A percentile compares a stretch with the other conserved stretches of the same genome.
Evolutionary conservation across 2,329 filamentous ascomycete species (phyloP).

Genomic region (Penicillium occitanis): DNA sequence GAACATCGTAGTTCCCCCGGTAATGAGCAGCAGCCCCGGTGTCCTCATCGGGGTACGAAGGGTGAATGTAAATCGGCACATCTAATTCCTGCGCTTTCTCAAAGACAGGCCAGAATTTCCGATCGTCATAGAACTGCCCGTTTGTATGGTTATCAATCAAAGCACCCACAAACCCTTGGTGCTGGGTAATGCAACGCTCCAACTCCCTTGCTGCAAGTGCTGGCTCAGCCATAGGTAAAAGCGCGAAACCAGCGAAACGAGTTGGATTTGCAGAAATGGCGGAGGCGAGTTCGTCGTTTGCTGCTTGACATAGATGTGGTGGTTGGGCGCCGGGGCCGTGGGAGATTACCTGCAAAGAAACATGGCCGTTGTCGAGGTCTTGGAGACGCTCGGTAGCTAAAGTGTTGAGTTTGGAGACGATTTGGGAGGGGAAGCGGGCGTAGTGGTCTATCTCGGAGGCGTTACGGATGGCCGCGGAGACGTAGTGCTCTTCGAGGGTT

Average conservation of each 20-base stretch:
- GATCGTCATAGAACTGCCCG: conserved; percentile 47
- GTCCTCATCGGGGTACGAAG: conserved; percentile 43
- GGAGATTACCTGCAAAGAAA: conserved; percentile 23
- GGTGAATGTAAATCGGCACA: conserved; percentile 55
- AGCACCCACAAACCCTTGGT: conserved; percentile 50
- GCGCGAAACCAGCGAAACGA: conserved; percentile 46
- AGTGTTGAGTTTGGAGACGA: conserved; percentile 21
- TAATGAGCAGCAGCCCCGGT: conserved; percentile 37
- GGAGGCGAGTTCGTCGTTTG: conserved; percentile 36
- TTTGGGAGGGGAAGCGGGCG: conserved; percentile 21
- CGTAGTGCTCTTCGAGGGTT: conserved; percentile 27
- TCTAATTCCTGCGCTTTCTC: conserved; percentile 46
- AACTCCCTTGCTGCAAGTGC: conserved; percentile 38
- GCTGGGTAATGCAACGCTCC: conserved; percentile 41
- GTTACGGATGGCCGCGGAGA: conserved; percentile 21
- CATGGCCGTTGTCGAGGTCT: conserved; percentile 21
- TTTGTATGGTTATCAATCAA: conserved; percentile 46
- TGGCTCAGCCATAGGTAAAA: conserved; percentile 44
- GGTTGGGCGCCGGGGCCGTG: conserved; percentile 24
- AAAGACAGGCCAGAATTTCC: conserved; percentile 47
- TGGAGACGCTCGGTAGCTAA: conserved; percentile 19
- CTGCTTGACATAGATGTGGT: conserved; percentile 18
- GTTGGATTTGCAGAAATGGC: conserved; percentile 34
- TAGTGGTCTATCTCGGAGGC: conserved; percentile 22
- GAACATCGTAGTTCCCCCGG: conserved; percentile 37